These are phyloP conservation scores for Pyrrhoderma noxium DNA, from an alignment of 1,284 basidiomycete genomes.

Conservation along the genomic window DNA sequence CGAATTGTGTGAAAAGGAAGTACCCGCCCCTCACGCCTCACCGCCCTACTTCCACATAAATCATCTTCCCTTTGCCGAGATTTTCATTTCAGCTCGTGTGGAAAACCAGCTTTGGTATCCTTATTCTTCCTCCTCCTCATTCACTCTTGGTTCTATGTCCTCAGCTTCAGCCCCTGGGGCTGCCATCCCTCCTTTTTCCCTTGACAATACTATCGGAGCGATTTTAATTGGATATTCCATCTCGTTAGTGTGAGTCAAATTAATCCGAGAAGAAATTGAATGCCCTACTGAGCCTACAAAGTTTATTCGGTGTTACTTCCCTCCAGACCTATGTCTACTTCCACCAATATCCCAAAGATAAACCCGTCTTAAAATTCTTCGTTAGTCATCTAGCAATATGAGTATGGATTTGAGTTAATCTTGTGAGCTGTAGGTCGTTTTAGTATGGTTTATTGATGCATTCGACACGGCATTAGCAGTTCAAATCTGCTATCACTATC, in stretches of 20 bases:
- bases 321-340: constrained; percentile 49
- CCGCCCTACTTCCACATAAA: too few relatives aligned
- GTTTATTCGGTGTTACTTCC: constrained; percentile 52
- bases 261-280: background rate
- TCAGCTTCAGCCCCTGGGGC: too few relatives aligned
- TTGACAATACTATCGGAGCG: constrained; percentile 42
- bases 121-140: too few relatives aligned
- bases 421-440: constrained; percentile 29
- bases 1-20: too few relatives aligned
- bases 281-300: constrained; percentile 21
- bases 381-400: constrained; percentile 26
- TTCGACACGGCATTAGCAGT: constrained; percentile 7
- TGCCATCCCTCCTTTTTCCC: constrained; percentile 10
- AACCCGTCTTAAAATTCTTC: constrained; percentile 30
- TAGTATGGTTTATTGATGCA: constrained; percentile 32
- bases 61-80: too few relatives aligned
- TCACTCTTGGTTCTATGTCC: too few relatives aligned
- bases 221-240: constrained; percentile 40
- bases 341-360: constrained; percentile 34
- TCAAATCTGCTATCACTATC: constrained; percentile 41
- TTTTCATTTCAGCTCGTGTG: too few relatives aligned
- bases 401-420: background rate
- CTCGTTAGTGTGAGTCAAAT: constrained; percentile 36
- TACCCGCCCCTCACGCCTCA: too few relatives aligned
- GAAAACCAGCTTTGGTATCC: too few relatives aligned